Base-by-base conservation (phyloP, 106 monocot species). In the Dendrobium nobile region DNA sequence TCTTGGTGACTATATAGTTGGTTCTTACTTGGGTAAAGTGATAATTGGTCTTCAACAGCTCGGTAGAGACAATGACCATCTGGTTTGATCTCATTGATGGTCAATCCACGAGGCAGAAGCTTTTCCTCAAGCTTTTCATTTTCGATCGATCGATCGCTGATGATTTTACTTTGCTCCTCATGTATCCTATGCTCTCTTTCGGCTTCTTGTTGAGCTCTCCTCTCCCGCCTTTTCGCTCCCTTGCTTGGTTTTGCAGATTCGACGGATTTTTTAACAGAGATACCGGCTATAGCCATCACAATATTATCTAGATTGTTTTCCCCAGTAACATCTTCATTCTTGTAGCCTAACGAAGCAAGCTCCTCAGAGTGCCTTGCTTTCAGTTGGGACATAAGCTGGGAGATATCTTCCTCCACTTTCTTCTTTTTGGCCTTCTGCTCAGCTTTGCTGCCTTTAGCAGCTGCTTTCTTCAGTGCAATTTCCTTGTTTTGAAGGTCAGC, bases 381-480 rank as follows among this genome's bases (percentile, higher is more conserved):
- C 11, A 94, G 82, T 43, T 86, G 64, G 2, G 89, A 67, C 47
- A 65, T 78, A 9, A 88, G 80, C 8, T 44, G 77, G 17, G 89
- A 91, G 56, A 94, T 90, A 44, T 91, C 91, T 73, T 91, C 87
- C 75, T 94, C 94, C 7, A 91, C 91, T 45, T 91, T 88, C 86
- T 94, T 94, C 80, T 91, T 94, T 82, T 94, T 94, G 13, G 89
- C 89, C 70, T 91, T 94, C 76, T 94, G 91, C 74, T 94, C 94
- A 13, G 94, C 89, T 80, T 94, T 94, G 86, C 94, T 94, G 9
- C 94, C 94, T 74, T 88, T 94, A 9, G 94, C 91, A 44, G 91
- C 91, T 19, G 83, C 89, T 88, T 91, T 94, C 76, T 94, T 94
- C 19, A 89, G 56, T 47, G 45, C 70, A 51, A 87, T 77, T 58